Evolutionary conservation across 257 asterid species (phyloP).

Genomic region (Cruciata laevipes): DNA sequence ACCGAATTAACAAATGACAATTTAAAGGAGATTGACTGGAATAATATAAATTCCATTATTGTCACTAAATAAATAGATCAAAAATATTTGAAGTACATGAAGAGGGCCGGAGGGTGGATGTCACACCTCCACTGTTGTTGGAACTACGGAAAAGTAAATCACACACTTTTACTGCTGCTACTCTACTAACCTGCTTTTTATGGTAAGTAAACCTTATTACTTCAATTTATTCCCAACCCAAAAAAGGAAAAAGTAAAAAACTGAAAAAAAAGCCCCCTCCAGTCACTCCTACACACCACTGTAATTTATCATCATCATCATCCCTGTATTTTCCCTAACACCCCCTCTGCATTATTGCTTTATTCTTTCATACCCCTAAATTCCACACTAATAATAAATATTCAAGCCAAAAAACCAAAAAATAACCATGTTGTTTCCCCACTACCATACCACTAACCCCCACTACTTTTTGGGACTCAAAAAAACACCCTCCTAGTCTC

Average conservation of each 20-base stretch:
- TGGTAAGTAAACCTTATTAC: background rate
- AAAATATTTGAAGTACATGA: background rate
- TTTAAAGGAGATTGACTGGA: no score
- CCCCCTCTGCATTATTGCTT: background rate
- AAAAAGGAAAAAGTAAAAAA: background rate
- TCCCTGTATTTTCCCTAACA: background rate
- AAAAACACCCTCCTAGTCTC: conserved; percentile 10
- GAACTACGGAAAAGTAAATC: no score
- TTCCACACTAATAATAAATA: background rate
- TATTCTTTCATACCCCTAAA: background rate
- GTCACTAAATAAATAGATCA: background rate
- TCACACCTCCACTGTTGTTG: background rate
- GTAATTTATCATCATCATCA: background rate
- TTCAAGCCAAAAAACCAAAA: background rate
- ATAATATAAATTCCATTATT: background rate
- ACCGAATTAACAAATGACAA: no score
- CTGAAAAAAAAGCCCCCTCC: background rate
- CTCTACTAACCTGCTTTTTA: background rate
- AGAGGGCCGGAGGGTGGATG: background rate
- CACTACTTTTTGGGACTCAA: conserved; percentile 3
- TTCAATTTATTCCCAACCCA: background rate
- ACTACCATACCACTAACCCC: background rate
- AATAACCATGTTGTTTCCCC: background rate
- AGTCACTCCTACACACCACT: background rate
- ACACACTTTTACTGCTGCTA: background rate